Evolutionary conservation across 2,329 filamentous ascomycete species (phyloP).

Genomic region (Claviceps quebecensis): DNA sequence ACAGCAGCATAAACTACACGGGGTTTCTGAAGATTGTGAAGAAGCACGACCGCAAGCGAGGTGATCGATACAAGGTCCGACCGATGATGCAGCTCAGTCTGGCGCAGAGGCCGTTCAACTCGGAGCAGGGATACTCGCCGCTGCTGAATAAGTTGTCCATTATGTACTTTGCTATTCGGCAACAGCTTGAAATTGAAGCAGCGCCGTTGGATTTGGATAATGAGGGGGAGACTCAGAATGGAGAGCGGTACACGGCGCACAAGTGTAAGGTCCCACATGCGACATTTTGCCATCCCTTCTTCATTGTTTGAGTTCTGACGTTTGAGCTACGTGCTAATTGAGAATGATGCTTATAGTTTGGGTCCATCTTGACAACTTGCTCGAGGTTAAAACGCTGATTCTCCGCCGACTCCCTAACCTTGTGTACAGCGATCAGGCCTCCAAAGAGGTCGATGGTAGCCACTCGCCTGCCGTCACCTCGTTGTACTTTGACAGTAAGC

Average conservation of each 20-base stretch:
- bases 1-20: slow-evolving; percentile 92
- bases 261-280: slow-evolving; percentile 48
- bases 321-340: not conserved
- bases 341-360: slow-evolving; percentile 45
- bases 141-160: slow-evolving; percentile 81
- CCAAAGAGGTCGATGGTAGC: slow-evolving; percentile 66
- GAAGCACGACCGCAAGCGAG: slow-evolving; percentile 94
- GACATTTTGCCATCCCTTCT: too few relatives aligned
- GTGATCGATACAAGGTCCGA: slow-evolving; percentile 71
- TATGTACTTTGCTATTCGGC: slow-evolving; percentile 89
- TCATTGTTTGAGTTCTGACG: not conserved
- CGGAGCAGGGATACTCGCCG: slow-evolving; percentile 75
- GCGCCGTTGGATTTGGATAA: slow-evolving; percentile 32
- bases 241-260: slow-evolving; percentile 67
- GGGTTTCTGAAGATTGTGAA: slow-evolving; percentile 97
- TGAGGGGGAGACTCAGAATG: slow-evolving; percentile 43
- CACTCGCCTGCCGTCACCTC: slow-evolving; percentile 88
- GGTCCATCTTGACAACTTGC: slow-evolving; percentile 88
- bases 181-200: slow-evolving; percentile 54
- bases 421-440: slow-evolving; percentile 78
- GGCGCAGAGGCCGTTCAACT: slow-evolving; percentile 84
- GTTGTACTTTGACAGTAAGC: slow-evolving; percentile 83
- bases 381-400: slow-evolving; percentile 94
- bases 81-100: slow-evolving; percentile 85
- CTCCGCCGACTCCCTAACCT: slow-evolving; percentile 80